Conservation (phyloP, 768 basidiomycete species). For the Tylopilus subfusipes region DNA sequence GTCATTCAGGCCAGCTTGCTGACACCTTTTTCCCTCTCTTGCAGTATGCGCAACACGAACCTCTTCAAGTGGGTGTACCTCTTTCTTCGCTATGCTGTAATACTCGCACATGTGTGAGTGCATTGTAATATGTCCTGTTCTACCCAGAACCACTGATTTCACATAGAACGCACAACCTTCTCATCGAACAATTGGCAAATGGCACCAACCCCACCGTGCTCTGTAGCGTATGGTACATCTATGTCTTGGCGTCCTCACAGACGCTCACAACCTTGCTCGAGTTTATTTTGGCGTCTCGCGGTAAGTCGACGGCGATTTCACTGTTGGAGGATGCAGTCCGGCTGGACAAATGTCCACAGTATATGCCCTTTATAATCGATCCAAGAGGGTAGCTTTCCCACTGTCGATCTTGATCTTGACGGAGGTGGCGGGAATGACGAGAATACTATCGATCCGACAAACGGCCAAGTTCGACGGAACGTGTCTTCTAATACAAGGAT, state of each 20-base stretch:
- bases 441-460: neutral
- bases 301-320: constrained; percentile 1
- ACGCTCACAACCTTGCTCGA: constrained; percentile 13
- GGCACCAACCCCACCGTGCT: constrained; percentile 8
- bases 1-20: neutral
- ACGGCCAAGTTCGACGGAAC: neutral
- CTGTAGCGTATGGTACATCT: constrained; percentile 12
- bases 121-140: neutral
- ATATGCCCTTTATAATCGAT: constrained; percentile 20
- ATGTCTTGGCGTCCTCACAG: constrained; percentile 2
- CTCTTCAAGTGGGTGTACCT: constrained; percentile 31
- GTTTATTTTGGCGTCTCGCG: constrained; percentile 14
- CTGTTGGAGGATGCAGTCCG: neutral
- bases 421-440: constrained; percentile 1
- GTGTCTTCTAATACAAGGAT: constrained; percentile 7
- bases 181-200: constrained; percentile 6
- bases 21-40: neutral
- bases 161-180: constrained; percentile 14
- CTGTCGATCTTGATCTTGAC: constrained; percentile 2
- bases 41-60: constrained; percentile 23
- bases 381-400: constrained; percentile 7
- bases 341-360: constrained; percentile 7
- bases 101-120: constrained; percentile 22
- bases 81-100: constrained; percentile 25
- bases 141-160: neutral